Evolutionary conservation across 176 grass and related monocot genomes (phyloP), one percentile per base, ranked within the genome.

Genomic region (Areca catechu): DNA sequence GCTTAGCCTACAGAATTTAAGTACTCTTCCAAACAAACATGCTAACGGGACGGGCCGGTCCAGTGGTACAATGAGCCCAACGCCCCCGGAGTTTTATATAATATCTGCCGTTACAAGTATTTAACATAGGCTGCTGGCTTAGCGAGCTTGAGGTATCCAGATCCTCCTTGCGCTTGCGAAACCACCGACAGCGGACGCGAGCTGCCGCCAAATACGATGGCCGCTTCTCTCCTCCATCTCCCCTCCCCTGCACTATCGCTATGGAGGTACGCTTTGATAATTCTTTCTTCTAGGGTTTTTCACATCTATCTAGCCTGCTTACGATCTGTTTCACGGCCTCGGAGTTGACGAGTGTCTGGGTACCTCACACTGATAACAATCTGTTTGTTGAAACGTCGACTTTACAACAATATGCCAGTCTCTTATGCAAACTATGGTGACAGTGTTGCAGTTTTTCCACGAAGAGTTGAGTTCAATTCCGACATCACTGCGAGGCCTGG

Each of bases 321-420:
- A 43, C 10, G 10, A 3, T 3, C 7, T 43, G 10, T 14, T 43
- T 43, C 0, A 12, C 2, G n/a, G n/a, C n/a, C n/a, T n/a, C n/a
- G n/a, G n/a, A n/a, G n/a, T n/a, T n/a, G n/a, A n/a, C n/a, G 34
- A 14, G 6, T 43, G 6, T 7, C 34, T 12, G 1, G 7, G 10
- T 43, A 14, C 34, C 34, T 12, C 19, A 22, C 1, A 15, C 10
- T 54, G 50, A 27, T 43, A 10, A 37, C 65, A 28, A n/a, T 16
- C 5, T 68, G 65, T 37, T 68, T 51, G 65, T 43, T 22, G 6
- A 28, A 68, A 68, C 54, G 27, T 18, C 25, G 34, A 43, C 34
- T 43, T 43, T 7, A 43, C 9, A 12, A 12, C 34, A 12, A 43
- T 43, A 43, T 12, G 10, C 34, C 34, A 3, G 12, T 55, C 25